Evolutionary conservation across 495 filamentous ascomycete species (phyloP).

Genomic region (Annulohypoxylon stygium): DNA sequence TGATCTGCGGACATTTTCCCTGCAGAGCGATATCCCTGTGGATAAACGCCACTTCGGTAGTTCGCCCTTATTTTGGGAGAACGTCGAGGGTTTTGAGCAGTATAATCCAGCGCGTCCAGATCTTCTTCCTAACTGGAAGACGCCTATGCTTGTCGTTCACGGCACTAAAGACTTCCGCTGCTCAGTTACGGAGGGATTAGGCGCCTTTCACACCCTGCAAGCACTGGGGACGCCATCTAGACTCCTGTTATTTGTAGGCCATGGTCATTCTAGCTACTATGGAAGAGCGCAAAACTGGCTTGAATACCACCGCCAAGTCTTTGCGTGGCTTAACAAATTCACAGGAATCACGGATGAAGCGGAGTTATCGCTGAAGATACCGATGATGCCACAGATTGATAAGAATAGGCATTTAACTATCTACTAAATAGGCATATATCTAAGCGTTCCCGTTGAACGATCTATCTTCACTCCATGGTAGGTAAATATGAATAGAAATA

Average conservation of each 20-base stretch:
- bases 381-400: not conserved
- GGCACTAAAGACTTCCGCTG: conserved; percentile 81
- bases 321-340: conserved; percentile 70
- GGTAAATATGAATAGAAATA: not conserved
- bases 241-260: conserved; percentile 68
- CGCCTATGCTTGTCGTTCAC: conserved; percentile 50
- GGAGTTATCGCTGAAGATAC: not conserved
- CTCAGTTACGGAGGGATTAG: conserved; percentile 75
- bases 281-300: conserved; percentile 70
- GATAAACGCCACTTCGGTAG: conserved; percentile 21
- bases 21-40: conserved; percentile 20
- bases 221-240: conserved; percentile 67
- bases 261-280: conserved; percentile 73
- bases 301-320: conserved; percentile 75
- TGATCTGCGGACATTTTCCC: conserved; percentile 18
- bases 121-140: conserved; percentile 47
- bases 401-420: not conserved
- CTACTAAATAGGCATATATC: not conserved
- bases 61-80: conserved; percentile 29
- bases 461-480: not conserved
- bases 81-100: conserved; percentile 22
- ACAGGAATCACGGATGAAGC: conserved; percentile 7
- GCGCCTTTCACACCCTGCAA: conserved; percentile 82
- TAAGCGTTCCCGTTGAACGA: not conserved
- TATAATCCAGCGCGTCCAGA: conserved; percentile 43